Conservation (phyloP, 2,329 filamentous ascomycete genomes). For the Sporothrix euskadiensis region DNA sequence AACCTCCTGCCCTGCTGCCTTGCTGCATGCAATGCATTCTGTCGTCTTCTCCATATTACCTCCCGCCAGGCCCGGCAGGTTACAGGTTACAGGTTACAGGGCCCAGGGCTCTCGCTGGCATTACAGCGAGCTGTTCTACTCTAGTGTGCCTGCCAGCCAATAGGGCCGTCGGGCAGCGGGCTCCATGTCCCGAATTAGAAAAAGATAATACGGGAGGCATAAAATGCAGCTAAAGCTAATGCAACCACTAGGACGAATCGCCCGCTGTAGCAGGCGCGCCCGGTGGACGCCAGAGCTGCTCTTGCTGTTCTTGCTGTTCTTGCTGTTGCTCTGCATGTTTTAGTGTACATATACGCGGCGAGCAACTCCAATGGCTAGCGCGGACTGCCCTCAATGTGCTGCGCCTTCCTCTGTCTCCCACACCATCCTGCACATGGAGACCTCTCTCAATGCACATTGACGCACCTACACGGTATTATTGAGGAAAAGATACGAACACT, state of each 20-base stretch:
- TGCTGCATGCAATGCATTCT: neutral
- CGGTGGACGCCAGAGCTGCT: neutral
- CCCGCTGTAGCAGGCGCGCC: slow-evolving; percentile 11
- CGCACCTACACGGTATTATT: neutral
- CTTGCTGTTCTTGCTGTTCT: neutral
- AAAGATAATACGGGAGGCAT: slow-evolving; percentile 28
- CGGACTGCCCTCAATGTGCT: slow-evolving; percentile 34
- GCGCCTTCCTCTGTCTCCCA: slow-evolving; percentile 37
- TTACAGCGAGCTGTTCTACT: neutral
- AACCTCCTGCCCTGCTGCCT: neutral
- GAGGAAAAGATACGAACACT: neutral
- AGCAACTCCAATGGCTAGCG: slow-evolving; percentile 7
- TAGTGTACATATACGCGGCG: slow-evolving; percentile 8
- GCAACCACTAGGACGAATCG: neutral
- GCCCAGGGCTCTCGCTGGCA: neutral
- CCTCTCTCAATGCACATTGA: slow-evolving; percentile 12
- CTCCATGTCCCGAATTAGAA: slow-evolving; percentile 44
- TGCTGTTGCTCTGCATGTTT: slow-evolving; percentile 34
- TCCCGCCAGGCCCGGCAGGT: neutral
- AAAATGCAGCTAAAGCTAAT: slow-evolving; percentile 24
- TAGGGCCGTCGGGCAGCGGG: slow-evolving; percentile 30
- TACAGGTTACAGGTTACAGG: neutral
- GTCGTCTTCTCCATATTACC: neutral
- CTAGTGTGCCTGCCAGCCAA: slow-evolving; percentile 15
- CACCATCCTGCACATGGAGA: slow-evolving; percentile 33